These are phyloP conservation scores for Epithele typhae DNA, from an alignment of 768 basidiomycete species.

Conservation along the genomic window DNA sequence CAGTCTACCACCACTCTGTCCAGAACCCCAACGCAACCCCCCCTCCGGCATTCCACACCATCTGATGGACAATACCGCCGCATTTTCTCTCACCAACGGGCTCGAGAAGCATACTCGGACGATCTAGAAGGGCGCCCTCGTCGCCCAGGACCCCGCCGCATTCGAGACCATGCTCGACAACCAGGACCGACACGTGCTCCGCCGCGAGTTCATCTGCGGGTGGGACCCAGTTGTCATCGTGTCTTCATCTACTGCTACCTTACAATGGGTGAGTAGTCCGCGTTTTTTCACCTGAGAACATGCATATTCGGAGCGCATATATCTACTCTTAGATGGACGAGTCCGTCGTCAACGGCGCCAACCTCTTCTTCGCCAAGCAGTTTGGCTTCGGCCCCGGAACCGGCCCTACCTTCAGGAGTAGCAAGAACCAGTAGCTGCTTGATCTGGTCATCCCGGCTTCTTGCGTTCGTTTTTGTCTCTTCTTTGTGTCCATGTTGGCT, in stretches of 20 bases:
- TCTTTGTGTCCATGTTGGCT: too few species aligned
- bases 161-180: constrained; percentile 37
- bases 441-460: constrained; percentile 67
- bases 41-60: too few species aligned
- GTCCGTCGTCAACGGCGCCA: constrained; percentile 48
- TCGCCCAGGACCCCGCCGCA: constrained; percentile 59
- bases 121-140: constrained; percentile 66
- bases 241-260: constrained; percentile 69
- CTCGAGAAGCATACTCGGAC: constrained; percentile 29
- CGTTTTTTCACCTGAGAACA: background rate
- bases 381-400: constrained; percentile 42
- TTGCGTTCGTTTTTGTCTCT: constrained; percentile 31
- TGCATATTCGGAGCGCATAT: constrained; percentile 26
- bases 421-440: constrained; percentile 61
- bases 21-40: too few species aligned
- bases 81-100: too few species aligned
- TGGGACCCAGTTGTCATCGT: constrained; percentile 48
- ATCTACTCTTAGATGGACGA: constrained; percentile 28
- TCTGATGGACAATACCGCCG: too few species aligned
- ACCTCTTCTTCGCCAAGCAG: constrained; percentile 47
- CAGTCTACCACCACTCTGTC: too few species aligned
- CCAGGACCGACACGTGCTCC: constrained; percentile 36
- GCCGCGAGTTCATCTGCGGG: constrained; percentile 37
- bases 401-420: background rate
- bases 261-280: constrained; percentile 45